A percentile compares a stretch with the other conserved stretches of the same genome.
Evolutionary conservation across 2,329 filamentous ascomycete species (phyloP).

Genomic region (Lasiodiplodia citricola): DNA sequence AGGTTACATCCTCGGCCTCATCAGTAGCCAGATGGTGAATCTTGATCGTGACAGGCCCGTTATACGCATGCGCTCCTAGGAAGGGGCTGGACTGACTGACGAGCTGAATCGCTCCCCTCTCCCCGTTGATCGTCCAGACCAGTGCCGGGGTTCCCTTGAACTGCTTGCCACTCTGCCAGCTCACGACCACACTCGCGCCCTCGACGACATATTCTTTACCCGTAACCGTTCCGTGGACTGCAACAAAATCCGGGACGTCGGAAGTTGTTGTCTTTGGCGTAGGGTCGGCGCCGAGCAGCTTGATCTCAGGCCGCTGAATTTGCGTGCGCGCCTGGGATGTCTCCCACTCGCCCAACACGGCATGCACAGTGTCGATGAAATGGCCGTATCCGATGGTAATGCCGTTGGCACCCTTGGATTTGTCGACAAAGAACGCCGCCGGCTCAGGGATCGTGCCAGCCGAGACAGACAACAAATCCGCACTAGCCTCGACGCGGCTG

Average conservation of each 20-base stretch:
- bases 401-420: neutral
- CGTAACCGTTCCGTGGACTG: neutral
- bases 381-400: neutral
- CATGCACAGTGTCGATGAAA: neutral
- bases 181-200: neutral
- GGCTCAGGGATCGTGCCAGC: neutral
- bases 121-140: neutral
- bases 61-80: neutral
- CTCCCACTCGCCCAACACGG: neutral
- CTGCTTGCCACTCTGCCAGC: neutral
- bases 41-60: slow-evolving; percentile 35
- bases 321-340: neutral
- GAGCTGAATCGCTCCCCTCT: neutral
- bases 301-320: neutral
- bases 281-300: neutral
- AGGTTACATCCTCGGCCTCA: slow-evolving; percentile 41
- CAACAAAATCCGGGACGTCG: neutral
- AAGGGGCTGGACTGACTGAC: neutral
- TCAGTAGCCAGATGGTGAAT: slow-evolving; percentile 36
- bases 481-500: neutral
- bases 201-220: neutral
- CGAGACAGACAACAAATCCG: neutral
- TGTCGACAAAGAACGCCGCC: neutral
- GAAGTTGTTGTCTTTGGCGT: neutral
- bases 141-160: neutral